Evolutionary conservation across 75 land plant genomes (phyloP), one percentile per base, ranked within the genome.

Genomic region (Selaginella moellendorffii): DNA sequence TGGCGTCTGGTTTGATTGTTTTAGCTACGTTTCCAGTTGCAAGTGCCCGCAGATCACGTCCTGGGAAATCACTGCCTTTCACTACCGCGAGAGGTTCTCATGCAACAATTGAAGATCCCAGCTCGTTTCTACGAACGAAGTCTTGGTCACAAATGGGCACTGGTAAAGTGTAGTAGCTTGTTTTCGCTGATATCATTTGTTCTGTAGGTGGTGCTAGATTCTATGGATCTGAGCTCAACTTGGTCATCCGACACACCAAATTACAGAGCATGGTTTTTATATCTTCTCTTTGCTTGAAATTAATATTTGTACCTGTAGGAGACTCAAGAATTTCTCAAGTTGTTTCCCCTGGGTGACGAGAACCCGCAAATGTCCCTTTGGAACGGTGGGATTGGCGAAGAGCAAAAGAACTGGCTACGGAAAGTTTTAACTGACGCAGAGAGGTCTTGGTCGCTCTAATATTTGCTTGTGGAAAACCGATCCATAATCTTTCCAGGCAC

Each of bases 21-120:
- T 18, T 56, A 24, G 2, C 20, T 20, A 20, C 9, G 24, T 31
- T 29, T 65, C 28, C 67, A 65, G 67, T 21, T 65, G 8, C 53
- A 65, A 26, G 2, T 65, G 14, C 53, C 53, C 24, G 24, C 67
- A 1, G 36, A 51, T 22, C 59, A 65, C 24, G 18, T 65, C 19
- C 31, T 65, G 24, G 67, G 67, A n/a, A 65, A 65, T 22, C 67
- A 65, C 26, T 65, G 67, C 67, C 51, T 65, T 25, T 1, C 54
- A 31, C 52, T 65, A n/a, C 67, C 67, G 17, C 31, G 67, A 42
- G 67, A 65, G 28, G 21, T 23, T 2, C 9, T 65, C 14, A 2
- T 65, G 14, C 1, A 65, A n/a, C 17, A 65, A 22, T 22, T 65
- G 19, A 14, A 24, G 2, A 65, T 65, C 53, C 67, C 67, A 52